Evolutionary conservation across 768 basidiomycete genomes (phyloP).

Genomic region (Xerocomellus dryophilus): DNA sequence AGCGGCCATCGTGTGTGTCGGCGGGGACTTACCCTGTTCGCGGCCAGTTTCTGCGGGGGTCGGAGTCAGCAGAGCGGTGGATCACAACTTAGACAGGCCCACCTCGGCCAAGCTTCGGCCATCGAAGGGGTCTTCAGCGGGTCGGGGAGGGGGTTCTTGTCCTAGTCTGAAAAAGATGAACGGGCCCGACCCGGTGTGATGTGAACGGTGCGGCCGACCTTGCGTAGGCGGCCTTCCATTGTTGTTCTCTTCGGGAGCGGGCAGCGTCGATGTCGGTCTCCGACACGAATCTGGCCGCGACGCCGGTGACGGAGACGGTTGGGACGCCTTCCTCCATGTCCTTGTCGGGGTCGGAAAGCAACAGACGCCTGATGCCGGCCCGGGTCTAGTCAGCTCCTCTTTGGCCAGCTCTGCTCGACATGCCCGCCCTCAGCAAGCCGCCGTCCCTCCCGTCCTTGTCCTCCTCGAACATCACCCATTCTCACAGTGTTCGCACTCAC

Average conservation of each 20-base stretch:
- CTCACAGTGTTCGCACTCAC: slow-evolving; percentile 29
- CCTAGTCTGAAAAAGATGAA: slow-evolving; percentile 52
- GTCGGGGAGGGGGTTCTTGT: slow-evolving; percentile 78
- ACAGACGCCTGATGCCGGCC: neutral
- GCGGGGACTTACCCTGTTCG: slow-evolving; percentile 63
- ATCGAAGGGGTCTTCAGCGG: slow-evolving; percentile 73
- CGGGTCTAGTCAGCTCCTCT: neutral
- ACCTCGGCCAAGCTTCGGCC: slow-evolving; percentile 89
- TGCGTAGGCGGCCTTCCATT: slow-evolving; percentile 90
- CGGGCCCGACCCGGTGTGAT: neutral
- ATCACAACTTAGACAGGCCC: slow-evolving; percentile 29
- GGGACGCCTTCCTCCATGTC: slow-evolving; percentile 68
- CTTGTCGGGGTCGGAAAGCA: slow-evolving; percentile 22
- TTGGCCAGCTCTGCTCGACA: neutral
- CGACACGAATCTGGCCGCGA: slow-evolving; percentile 83
- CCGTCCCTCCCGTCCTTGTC: slow-evolving; percentile 26
- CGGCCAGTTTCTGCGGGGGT: slow-evolving; percentile 72
- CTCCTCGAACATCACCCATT: slow-evolving; percentile 26
- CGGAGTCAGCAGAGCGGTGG: slow-evolving; percentile 11
- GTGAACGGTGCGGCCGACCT: slow-evolving; percentile 39
- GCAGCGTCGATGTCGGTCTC: slow-evolving; percentile 75
- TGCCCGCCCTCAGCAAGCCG: slow-evolving; percentile 21
- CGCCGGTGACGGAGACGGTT: slow-evolving; percentile 65
- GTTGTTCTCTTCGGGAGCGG: slow-evolving; percentile 69
- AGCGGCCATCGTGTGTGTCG: slow-evolving; percentile 3